Evolutionary conservation across 2,329 filamentous ascomycete species (phyloP).

Genomic region (Stylonectria norvegica): DNA sequence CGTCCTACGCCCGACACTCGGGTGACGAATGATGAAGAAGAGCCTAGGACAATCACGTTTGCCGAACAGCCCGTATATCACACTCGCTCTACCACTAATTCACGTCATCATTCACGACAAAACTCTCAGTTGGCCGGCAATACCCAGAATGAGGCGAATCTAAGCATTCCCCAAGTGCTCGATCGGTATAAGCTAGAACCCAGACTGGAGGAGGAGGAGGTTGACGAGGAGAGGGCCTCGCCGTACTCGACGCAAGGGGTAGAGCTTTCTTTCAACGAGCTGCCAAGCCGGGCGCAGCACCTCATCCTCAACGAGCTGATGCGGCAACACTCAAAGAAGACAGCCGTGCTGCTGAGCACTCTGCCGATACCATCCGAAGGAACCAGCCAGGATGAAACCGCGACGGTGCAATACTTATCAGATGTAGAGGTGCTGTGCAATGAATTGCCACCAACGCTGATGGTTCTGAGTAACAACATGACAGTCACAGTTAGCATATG

Average conservation of each 20-base stretch:
- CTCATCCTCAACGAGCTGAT: slow-evolving; percentile 85
- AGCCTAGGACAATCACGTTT: slow-evolving; percentile 63
- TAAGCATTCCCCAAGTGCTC: slow-evolving; percentile 45
- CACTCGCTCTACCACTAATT: slow-evolving; percentile 26
- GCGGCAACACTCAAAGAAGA: slow-evolving; percentile 61
- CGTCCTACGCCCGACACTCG: slow-evolving; percentile 60
- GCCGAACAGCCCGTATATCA: slow-evolving; percentile 37
- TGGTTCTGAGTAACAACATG: slow-evolving; percentile 87
- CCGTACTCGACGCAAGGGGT: slow-evolving; percentile 58
- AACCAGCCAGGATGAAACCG: slow-evolving; percentile 65
- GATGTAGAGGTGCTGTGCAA: slow-evolving; percentile 77
- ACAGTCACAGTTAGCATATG: slow-evolving; percentile 78
- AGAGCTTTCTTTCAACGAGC: slow-evolving; percentile 78
- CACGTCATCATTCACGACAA: slow-evolving; percentile 36
- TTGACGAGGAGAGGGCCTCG: slow-evolving; percentile 32
- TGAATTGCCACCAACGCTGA: slow-evolving; percentile 68
- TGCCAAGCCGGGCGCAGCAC: slow-evolving; percentile 81
- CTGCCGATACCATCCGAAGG: slow-evolving; percentile 77
- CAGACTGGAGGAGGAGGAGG: slow-evolving; percentile 20
- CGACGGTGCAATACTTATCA: slow-evolving; percentile 70
- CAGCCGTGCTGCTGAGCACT: slow-evolving; percentile 79
- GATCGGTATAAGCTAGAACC: slow-evolving; percentile 35
- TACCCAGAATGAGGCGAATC: slow-evolving; percentile 33
- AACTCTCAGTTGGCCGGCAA: slow-evolving; percentile 34
- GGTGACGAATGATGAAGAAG: slow-evolving; percentile 50